phyloP scores from a whole-genome alignment of 176 grass and related monocot species.

The Oryza officinalis region DNA sequence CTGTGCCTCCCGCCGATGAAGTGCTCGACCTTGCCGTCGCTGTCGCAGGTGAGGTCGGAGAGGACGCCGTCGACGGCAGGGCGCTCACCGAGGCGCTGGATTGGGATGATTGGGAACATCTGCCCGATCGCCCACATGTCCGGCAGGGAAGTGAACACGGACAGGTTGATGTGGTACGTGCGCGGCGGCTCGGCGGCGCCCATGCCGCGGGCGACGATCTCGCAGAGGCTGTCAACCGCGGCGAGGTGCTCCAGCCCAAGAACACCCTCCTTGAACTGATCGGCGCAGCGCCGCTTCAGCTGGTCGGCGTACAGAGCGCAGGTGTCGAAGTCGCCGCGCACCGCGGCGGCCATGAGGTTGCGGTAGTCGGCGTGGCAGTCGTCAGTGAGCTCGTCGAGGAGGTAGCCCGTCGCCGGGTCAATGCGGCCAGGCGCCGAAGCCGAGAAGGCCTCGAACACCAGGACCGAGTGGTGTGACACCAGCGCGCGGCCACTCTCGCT shows the following conservation, averaged over 20 bases:
- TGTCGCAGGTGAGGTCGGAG: slow-evolving; percentile 91
- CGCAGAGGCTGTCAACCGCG: slow-evolving; percentile 78
- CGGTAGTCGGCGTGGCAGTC: slow-evolving; percentile 75
- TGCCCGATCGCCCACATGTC: slow-evolving; percentile 95
- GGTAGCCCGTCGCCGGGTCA: slow-evolving; percentile 42
- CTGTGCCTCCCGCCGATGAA: slow-evolving; percentile 79
- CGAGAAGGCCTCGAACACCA: slow-evolving; percentile 89
- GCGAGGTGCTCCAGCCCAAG: slow-evolving; percentile 79
- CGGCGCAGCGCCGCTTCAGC: slow-evolving; percentile 72
- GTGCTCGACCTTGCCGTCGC: slow-evolving; percentile 77
- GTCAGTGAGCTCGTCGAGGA: slow-evolving; percentile 74
- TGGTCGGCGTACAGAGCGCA: slow-evolving; percentile 76
- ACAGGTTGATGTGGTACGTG: slow-evolving; percentile 83
- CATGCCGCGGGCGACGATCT: slow-evolving; percentile 72
- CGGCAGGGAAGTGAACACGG: slow-evolving; percentile 89
- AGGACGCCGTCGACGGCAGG: slow-evolving; percentile 64
- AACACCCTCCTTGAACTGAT: slow-evolving; percentile 85
- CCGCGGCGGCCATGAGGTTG: slow-evolving; percentile 75
- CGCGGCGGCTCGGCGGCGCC: slow-evolving; percentile 54
- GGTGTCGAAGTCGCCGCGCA: slow-evolving; percentile 65
- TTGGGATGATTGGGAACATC: slow-evolving; percentile 84
- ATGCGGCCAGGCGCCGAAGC: slow-evolving; percentile 32
- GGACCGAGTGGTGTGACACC: slow-evolving; percentile 93
- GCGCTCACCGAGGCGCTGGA: slow-evolving; percentile 75
- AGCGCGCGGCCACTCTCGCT: slow-evolving; percentile 93